A percentile compares a stretch with the other conserved stretches of the same genome.
Conservation (phyloP, 1,284 basidiomycete species). For the Paramarasmius palmivorus region DNA sequence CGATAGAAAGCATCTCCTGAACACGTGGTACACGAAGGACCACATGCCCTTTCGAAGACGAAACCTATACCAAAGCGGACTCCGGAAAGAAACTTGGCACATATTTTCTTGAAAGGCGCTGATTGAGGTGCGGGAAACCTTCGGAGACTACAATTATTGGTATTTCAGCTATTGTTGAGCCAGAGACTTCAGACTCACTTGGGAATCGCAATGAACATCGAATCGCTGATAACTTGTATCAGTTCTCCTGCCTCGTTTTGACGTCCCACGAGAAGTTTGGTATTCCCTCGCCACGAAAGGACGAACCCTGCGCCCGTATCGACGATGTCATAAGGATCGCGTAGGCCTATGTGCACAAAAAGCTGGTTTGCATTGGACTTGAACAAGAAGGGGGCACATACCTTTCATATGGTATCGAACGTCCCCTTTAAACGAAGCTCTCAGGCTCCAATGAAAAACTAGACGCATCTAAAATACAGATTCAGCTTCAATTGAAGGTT, state of each 20-base stretch:
- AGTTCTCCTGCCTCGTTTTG: conserved; percentile 79
- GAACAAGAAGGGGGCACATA: conserved; percentile 25
- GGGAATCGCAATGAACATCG: conserved; percentile 82
- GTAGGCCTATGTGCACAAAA: conserved; percentile 60
- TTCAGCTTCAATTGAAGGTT: conserved; percentile 6
- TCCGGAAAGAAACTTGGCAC: conserved; percentile 85
- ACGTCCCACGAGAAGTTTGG: conserved; percentile 74
- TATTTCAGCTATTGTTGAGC: too few relatives aligned
- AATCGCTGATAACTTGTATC: conserved; percentile 82
- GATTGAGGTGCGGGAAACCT: conserved; percentile 19
- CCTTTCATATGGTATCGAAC: conserved; percentile 88
- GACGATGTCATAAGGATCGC: conserved; percentile 78
- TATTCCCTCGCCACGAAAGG: conserved; percentile 81
- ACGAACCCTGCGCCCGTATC: conserved; percentile 90
- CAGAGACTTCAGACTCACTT: too few relatives aligned
- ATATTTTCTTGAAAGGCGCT: conserved; percentile 50
- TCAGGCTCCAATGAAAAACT: conserved; percentile 83
- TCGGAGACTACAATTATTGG: conserved; percentile 17
- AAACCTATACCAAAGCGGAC: conserved; percentile 92
- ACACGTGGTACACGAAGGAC: conserved; percentile 70
- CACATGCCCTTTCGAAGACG: conserved; percentile 84
- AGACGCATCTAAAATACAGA: conserved; percentile 64
- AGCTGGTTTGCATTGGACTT: conserved; percentile 6
- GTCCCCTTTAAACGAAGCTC: conserved; percentile 72
- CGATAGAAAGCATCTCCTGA: conserved; percentile 70